Evolutionary conservation across 2,329 filamentous ascomycete species (phyloP).

Genomic region (Aureobasidium sp.): DNA sequence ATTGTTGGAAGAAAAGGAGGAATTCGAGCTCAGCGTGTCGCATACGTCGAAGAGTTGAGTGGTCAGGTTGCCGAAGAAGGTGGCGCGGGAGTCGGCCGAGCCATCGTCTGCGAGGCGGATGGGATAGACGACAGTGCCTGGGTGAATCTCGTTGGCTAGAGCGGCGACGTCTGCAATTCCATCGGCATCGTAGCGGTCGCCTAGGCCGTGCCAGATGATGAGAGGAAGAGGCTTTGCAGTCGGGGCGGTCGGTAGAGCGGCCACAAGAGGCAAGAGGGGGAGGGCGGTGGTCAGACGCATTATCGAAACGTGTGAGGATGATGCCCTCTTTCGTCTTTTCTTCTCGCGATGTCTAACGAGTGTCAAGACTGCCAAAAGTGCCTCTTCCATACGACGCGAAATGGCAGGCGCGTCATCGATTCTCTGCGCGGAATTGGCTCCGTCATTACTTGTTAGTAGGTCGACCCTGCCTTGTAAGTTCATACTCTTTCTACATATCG

Average conservation of each 20-base stretch:
- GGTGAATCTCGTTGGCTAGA: slow-evolving; percentile 65
- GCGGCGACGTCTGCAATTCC: slow-evolving; percentile 63
- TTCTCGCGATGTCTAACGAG: too few relatives aligned
- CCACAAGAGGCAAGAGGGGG: neutral
- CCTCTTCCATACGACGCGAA: neutral
- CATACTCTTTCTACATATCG: too few relatives aligned
- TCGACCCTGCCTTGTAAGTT: neutral
- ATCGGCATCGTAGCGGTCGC: slow-evolving; percentile 66
- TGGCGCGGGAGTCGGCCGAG: slow-evolving; percentile 65
- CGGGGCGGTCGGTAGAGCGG: slow-evolving; percentile 10
- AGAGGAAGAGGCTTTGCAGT: slow-evolving; percentile 60
- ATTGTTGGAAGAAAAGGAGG: slow-evolving; percentile 49
- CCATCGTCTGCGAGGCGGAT: slow-evolving; percentile 62
- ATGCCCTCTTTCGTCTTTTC: neutral
- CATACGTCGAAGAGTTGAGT: slow-evolving; percentile 71
- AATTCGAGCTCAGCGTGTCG: slow-evolving; percentile 63
- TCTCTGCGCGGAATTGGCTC: neutral
- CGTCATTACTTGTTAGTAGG: neutral
- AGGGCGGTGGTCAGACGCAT: neutral
- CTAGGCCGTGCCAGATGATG: slow-evolving; percentile 88
- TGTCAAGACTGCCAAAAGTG: neutral
- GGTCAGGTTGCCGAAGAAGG: slow-evolving; percentile 86
- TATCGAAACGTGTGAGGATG: neutral
- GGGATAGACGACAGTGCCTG: slow-evolving; percentile 76
- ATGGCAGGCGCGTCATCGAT: slow-evolving; percentile 4